phyloP scores from a whole-genome alignment of 2,329 filamentous ascomycete species.

The Monosporascus sp. region DNA sequence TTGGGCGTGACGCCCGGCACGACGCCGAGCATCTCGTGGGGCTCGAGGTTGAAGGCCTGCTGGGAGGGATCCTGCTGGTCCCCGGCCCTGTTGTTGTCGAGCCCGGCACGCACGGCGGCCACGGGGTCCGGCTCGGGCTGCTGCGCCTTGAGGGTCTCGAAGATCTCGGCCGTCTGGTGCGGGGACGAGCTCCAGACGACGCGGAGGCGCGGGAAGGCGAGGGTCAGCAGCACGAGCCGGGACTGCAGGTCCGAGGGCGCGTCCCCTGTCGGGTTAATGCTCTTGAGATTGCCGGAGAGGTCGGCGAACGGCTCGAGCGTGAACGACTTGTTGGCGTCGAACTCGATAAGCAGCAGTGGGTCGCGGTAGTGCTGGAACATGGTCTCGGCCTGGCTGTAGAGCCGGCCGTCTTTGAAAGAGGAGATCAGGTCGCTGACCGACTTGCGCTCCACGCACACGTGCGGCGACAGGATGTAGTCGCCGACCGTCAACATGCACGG shows the following conservation, averaged over 20 bases:
- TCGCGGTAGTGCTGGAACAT: slow-evolving; percentile 92
- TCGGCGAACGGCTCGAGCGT: slow-evolving; percentile 80
- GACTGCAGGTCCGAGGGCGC: slow-evolving; percentile 75
- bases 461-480: slow-evolving; percentile 89
- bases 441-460: slow-evolving; percentile 92
- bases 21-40: slow-evolving; percentile 82
- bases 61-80: slow-evolving; percentile 38
- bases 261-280: slow-evolving; percentile 53
- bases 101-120: slow-evolving; percentile 74
- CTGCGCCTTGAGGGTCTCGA: slow-evolving; percentile 85
- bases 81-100: slow-evolving; percentile 60
- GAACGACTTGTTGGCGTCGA: slow-evolving; percentile 95
- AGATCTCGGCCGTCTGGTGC: slow-evolving; percentile 96
- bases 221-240: slow-evolving; percentile 84
- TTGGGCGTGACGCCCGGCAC: slow-evolving; percentile 81
- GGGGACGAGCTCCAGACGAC: slow-evolving; percentile 93
- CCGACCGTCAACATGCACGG: slow-evolving; percentile 95
- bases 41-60: slow-evolving; percentile 74
- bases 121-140: slow-evolving; percentile 88
- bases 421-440: slow-evolving; percentile 85
- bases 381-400: slow-evolving; percentile 87
- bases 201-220: slow-evolving; percentile 83
- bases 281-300: slow-evolving; percentile 54
- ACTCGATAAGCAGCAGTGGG: slow-evolving; percentile 92
- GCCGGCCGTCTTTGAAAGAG: slow-evolving; percentile 84